phyloP scores from a whole-genome alignment of 2,329 filamentous ascomycete genomes.

The Ceratocystis destructans region DNA sequence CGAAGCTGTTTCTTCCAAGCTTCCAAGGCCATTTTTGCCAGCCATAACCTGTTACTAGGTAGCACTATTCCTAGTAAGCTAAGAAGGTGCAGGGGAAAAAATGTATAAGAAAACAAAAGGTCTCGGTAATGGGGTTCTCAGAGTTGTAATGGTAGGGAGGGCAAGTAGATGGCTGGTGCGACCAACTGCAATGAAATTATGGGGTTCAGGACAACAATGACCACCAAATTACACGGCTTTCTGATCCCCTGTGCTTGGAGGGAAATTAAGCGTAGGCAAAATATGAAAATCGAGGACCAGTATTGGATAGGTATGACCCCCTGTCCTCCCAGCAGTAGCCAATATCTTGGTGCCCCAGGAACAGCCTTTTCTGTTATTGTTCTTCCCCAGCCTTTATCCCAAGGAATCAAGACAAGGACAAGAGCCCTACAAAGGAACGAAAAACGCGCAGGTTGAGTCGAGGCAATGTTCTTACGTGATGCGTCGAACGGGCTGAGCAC shows the following conservation, averaged over 20 bases:
- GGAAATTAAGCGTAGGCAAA: neutral
- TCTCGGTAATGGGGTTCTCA: neutral
- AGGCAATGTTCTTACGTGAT: neutral
- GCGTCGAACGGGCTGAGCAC: neutral
- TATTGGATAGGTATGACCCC: neutral
- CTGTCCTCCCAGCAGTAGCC: too few species aligned
- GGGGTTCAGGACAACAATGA: neutral
- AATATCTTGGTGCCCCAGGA: neutral
- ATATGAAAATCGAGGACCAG: neutral
- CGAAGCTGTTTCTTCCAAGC: neutral
- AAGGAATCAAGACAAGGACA: neutral
- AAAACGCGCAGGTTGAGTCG: neutral
- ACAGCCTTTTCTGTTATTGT: too few species aligned
- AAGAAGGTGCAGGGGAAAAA: neutral
- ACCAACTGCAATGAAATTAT: neutral
- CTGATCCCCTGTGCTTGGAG: neutral
- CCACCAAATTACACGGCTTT: neutral
- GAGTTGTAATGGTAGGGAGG: neutral
- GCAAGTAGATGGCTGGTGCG: neutral
- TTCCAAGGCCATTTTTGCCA: neutral
- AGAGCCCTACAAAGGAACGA: neutral
- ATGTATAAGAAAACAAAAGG: neutral
- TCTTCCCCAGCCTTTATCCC: too few species aligned
- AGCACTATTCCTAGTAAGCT: neutral
- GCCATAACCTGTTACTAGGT: neutral